Conservation (phyloP, 371 early-diverging fungal species). For the Smittium mucronatum region DNA sequence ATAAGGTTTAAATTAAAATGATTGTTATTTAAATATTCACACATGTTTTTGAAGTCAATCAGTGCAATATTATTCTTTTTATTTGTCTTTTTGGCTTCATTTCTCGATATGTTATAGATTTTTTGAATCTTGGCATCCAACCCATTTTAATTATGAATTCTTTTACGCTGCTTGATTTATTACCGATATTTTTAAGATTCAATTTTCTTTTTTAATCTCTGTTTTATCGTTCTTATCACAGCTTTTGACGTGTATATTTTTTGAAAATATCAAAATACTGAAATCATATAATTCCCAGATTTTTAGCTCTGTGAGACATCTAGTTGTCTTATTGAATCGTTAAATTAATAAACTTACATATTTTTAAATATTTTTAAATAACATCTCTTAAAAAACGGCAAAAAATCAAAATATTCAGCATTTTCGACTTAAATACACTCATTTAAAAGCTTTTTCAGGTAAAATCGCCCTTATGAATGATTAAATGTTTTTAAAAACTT, state of each 20-base stretch:
- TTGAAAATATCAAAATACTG: background rate
- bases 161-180: background rate
- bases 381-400: background rate
- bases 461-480: no score
- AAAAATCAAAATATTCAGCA: background rate
- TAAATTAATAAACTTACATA: background rate
- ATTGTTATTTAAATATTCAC: background rate
- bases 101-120: background rate
- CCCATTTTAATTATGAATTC: no score
- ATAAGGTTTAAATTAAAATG: background rate
- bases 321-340: background rate
- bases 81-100: background rate
- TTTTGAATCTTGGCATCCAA: background rate
- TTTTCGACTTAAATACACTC: no score
- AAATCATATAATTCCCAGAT: background rate
- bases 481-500: no score
- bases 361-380: background rate
- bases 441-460: no score
- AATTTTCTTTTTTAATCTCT: background rate
- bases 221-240: no score
- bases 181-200: background rate
- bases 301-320: background rate
- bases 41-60: background rate
- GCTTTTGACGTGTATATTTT: background rate
- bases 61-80: background rate